These are phyloP conservation scores for Paulownia fortunei DNA, from an alignment of 257 asterid species.

Conservation along the genomic window DNA sequence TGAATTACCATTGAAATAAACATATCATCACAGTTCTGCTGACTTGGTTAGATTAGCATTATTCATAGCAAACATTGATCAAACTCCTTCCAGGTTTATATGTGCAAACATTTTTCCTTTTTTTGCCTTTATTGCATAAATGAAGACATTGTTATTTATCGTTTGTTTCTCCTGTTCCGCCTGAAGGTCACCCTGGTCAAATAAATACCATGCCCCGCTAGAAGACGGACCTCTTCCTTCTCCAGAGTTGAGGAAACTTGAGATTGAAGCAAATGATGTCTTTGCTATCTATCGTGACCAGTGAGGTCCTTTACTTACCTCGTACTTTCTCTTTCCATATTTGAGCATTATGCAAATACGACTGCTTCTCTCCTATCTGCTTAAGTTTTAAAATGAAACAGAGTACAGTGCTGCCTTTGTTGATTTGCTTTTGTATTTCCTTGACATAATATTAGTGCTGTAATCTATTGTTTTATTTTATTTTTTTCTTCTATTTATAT, in stretches of 20 bases:
- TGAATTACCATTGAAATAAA: not conserved
- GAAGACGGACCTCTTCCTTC: slow-evolving; percentile 91
- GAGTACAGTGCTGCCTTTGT: slow-evolving; percentile 14
- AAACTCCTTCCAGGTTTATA: slow-evolving; percentile 1
- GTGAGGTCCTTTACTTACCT: slow-evolving; percentile 94
- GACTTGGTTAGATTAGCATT: not conserved
- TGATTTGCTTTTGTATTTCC: slow-evolving; percentile 1
- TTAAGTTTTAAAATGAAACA: not conserved
- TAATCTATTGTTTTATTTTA: not conserved
- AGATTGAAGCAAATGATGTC: slow-evolving; percentile 94
- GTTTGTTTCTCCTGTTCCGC: slow-evolving; percentile 27
- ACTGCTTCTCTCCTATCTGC: not conserved
- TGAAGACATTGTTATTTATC: not conserved
- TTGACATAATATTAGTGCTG: not conserved
- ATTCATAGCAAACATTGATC: not conserved
- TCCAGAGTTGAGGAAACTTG: slow-evolving; percentile 86
- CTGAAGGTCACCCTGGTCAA: slow-evolving; percentile 96
- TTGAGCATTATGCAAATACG: not conserved
- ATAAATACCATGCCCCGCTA: slow-evolving; percentile 81
- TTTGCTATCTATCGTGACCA: slow-evolving; percentile 98
- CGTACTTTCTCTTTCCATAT: slow-evolving; percentile 44
- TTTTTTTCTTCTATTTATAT: not conserved
- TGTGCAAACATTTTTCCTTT: slow-evolving; percentile 3
- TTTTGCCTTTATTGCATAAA: not conserved
- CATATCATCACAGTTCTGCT: not conserved